Percentiles rank a stretch among this genome's conserved stretches.
Conservation (phyloP, 495 filamentous ascomycete species). For the Neurospora sp. region DNA sequence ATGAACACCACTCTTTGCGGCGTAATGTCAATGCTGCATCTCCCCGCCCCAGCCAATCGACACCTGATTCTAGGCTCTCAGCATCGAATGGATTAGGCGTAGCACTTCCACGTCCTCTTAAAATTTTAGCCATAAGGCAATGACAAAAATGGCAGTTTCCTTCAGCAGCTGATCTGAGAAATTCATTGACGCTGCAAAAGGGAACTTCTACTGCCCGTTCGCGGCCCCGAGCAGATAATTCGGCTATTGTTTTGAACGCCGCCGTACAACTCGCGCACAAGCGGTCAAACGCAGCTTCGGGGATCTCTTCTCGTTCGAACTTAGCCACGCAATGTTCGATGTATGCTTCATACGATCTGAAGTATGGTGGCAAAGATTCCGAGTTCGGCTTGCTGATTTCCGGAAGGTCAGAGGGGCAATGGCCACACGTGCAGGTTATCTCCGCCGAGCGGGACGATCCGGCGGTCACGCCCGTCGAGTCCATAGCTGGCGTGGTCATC, state of each 20-base stretch:
- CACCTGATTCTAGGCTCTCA: too few relatives aligned
- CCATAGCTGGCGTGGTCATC: background rate
- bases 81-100: too few relatives aligned
- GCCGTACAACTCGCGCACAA: background rate
- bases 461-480: background rate
- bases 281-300: background rate
- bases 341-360: background rate
- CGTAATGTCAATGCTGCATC: too few relatives aligned
- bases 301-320: background rate
- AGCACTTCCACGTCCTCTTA: too few relatives aligned
- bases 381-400: background rate
- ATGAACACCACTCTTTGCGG: too few relatives aligned
- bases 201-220: background rate
- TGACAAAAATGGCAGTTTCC: background rate
- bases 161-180: background rate
- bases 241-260: background rate
- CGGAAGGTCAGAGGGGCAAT: background rate
- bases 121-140: background rate
- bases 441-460: background rate
- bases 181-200: background rate
- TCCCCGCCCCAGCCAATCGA: too few relatives aligned
- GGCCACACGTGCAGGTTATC: too few relatives aligned
- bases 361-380: background rate
- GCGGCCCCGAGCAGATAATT: rapidly evolving
- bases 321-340: background rate